A percentile compares a stretch with the other conserved stretches of the same genome.
phyloP scores from a whole-genome alignment of 2,329 filamentous ascomycete species.

The Pseudogymnoascus sp. region DNA sequence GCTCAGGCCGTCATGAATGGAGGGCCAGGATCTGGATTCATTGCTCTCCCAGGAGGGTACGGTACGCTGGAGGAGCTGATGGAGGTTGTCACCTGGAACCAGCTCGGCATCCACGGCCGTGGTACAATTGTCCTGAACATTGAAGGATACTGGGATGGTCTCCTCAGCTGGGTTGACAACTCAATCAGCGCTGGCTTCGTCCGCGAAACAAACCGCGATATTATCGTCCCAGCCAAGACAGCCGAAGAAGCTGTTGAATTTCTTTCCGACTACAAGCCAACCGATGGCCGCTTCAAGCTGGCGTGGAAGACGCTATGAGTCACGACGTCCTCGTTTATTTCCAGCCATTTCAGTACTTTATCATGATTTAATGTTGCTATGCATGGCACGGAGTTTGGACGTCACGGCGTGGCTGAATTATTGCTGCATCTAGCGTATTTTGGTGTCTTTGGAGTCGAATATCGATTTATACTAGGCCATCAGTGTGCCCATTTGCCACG shows the following conservation, averaged over 20 bases:
- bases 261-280: conserved; percentile 67
- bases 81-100: conserved; percentile 89
- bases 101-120: conserved; percentile 79
- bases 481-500: neutral
- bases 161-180: conserved; percentile 72
- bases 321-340: neutral
- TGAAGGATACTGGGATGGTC: conserved; percentile 83
- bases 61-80: conserved; percentile 95
- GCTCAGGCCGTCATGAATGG: conserved; percentile 75
- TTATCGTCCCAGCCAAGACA: conserved; percentile 67
- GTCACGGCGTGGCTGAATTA: neutral
- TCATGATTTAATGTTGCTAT: neutral
- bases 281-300: conserved; percentile 67
- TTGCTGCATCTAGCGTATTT: neutral
- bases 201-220: conserved; percentile 57
- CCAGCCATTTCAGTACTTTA: neutral
- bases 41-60: conserved; percentile 82
- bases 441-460: neutral
- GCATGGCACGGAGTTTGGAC: neutral
- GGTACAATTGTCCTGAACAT: conserved; percentile 80
- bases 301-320: conserved; percentile 54
- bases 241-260: conserved; percentile 64
- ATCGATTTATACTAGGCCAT: neutral
- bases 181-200: conserved; percentile 74
- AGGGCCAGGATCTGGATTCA: conserved; percentile 77